Evolutionary conservation across 805 yeast species (phyloP).

Genomic region (Torulaspora indica): DNA sequence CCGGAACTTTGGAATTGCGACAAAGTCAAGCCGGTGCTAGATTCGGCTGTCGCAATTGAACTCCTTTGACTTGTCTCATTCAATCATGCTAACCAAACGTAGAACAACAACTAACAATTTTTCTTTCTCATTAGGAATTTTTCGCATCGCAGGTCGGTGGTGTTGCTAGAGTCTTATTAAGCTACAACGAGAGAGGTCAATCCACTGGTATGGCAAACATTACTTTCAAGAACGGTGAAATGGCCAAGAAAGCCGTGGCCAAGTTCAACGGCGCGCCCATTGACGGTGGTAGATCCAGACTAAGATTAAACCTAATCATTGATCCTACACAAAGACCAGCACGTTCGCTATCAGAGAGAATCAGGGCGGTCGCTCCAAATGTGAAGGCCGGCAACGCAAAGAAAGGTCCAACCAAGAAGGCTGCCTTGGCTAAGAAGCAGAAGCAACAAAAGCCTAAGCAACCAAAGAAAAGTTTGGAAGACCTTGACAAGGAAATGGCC

Average conservation of each 20-base stretch:
- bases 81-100: not conserved
- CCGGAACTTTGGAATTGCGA: not conserved
- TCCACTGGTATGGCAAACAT: slow-evolving; percentile 91
- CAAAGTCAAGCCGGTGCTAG: too few relatives aligned
- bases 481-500: slow-evolving; percentile 96
- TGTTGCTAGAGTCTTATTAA: slow-evolving; percentile 61
- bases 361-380: slow-evolving; percentile 41
- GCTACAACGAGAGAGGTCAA: slow-evolving; percentile 82
- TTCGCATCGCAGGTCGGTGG: slow-evolving; percentile 86
- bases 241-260: slow-evolving; percentile 74
- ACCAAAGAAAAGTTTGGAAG: slow-evolving; percentile 76
- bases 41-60: not conserved
- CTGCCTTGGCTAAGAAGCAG: slow-evolving; percentile 36
- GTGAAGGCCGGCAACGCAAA: slow-evolving; percentile 11
- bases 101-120: slow-evolving; percentile 18
- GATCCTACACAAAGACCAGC: slow-evolving; percentile 72
- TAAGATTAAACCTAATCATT: slow-evolving; percentile 75
- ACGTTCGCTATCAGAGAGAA: slow-evolving; percentile 58
- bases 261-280: slow-evolving; percentile 90
- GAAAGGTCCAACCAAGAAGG: slow-evolving; percentile 36
- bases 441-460: slow-evolving; percentile 38
- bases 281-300: slow-evolving; percentile 74
- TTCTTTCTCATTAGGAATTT: slow-evolving; percentile 61
- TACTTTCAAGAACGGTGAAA: slow-evolving; percentile 60
- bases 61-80: not conserved